Evolutionary conservation across 805 yeast genomes (phyloP).

Genomic region (Saccharomycopsis lassenensis): DNA sequence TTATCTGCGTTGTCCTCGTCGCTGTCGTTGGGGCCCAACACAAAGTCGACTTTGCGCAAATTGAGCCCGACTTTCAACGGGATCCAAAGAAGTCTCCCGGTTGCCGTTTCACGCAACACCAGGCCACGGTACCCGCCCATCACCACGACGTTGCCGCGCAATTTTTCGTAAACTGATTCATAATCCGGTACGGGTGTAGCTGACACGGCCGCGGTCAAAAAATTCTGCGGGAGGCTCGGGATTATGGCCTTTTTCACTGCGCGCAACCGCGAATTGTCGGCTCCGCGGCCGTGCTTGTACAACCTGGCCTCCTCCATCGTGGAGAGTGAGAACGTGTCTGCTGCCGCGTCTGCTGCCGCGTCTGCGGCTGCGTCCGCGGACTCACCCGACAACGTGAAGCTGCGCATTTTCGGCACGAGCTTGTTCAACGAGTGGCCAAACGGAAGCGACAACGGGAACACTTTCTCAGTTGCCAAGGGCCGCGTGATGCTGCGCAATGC

Average conservation of each 20-base stretch:
- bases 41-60: constrained; percentile 54
- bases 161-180: constrained; percentile 41
- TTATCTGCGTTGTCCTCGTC: constrained; percentile 47
- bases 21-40: constrained; percentile 59
- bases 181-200: constrained; percentile 16
- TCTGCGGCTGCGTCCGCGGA: constrained; percentile 23
- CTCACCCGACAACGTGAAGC: constrained; percentile 14
- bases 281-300: constrained; percentile 42
- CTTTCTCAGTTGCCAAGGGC: constrained; percentile 25
- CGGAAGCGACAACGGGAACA: constrained; percentile 49
- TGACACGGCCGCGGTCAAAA: too few species aligned
- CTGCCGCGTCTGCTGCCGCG: constrained; percentile 31
- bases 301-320: constrained; percentile 54
- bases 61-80: constrained; percentile 81
- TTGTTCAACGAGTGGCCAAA: constrained; percentile 36
- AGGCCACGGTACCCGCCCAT: constrained; percentile 89
- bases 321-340: constrained; percentile 45
- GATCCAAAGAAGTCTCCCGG: constrained; percentile 69
- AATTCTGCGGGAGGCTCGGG: constrained; percentile 38
- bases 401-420: constrained; percentile 20
- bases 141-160: constrained; percentile 71
- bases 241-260: constrained; percentile 59
- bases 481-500: not conserved
- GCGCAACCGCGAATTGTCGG: constrained; percentile 55
- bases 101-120: constrained; percentile 51